Evolutionary conservation across 768 basidiomycete genomes (phyloP).

Genomic region (Mycena alexandri): DNA sequence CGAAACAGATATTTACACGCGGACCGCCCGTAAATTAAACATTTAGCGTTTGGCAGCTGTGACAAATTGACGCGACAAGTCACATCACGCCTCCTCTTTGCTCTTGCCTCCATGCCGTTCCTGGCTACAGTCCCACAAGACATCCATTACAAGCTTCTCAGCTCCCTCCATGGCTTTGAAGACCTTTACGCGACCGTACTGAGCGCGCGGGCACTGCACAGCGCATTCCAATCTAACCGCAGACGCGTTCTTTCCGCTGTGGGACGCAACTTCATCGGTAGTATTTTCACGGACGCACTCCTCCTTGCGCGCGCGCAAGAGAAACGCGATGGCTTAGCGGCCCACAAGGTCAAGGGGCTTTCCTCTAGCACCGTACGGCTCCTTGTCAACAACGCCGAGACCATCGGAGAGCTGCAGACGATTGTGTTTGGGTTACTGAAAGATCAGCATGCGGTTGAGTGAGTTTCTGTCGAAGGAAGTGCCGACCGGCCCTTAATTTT

Average conservation of each 20-base stretch:
- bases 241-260: slow-evolving; percentile 19
- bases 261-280: slow-evolving; percentile 25
- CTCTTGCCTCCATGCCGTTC: slow-evolving; percentile 5
- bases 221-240: slow-evolving; percentile 16
- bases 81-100: not conserved
- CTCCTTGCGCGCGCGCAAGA: slow-evolving; percentile 25
- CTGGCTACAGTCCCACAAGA: slow-evolving; percentile 17
- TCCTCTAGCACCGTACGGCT: slow-evolving; percentile 9
- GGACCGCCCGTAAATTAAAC: too few species aligned
- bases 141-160: slow-evolving; percentile 18
- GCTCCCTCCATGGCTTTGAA: slow-evolving; percentile 3
- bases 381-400: slow-evolving; percentile 20
- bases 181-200: slow-evolving; percentile 21
- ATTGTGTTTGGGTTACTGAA: slow-evolving; percentile 22
- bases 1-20: too few species aligned
- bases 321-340: slow-evolving; percentile 15
- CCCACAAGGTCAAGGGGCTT: slow-evolving; percentile 22
- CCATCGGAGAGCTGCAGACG: slow-evolving; percentile 16
- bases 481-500: too few species aligned
- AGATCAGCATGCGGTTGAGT: not conserved
- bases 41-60: too few species aligned
- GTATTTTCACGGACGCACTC: slow-evolving; percentile 23
- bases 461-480: not conserved
- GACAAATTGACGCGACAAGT: not conserved
- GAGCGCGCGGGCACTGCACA: slow-evolving; percentile 15